Conservation (phyloP, 805 yeast species). For the Candida nanaspora region DNA sequence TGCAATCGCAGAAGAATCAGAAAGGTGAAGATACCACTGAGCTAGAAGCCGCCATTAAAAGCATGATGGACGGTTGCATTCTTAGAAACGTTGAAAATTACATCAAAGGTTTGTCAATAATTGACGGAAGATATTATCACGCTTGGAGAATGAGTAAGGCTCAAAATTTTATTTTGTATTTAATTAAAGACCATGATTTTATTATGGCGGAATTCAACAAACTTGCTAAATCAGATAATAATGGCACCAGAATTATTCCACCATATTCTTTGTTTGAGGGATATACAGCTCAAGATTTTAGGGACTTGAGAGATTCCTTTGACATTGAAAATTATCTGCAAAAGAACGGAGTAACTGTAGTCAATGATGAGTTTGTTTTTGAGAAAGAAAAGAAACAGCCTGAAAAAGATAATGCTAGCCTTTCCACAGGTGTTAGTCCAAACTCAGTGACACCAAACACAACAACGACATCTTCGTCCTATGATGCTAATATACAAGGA, state of each 20-base stretch:
- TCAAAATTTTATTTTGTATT: conserved; percentile 31
- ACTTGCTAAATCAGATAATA: neutral
- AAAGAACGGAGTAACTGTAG: neutral
- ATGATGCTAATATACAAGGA: too few relatives aligned
- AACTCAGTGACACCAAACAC: too few relatives aligned
- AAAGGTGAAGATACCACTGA: conserved; percentile 3
- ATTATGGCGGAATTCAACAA: neutral
- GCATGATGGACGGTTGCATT: conserved; percentile 18
- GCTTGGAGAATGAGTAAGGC: conserved; percentile 66
- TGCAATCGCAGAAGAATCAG: conserved; percentile 10
- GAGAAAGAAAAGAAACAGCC: neutral
- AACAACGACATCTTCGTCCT: too few relatives aligned
- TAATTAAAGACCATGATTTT: conserved; percentile 19
- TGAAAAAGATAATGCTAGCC: too few relatives aligned
- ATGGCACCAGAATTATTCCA: conserved; percentile 4
- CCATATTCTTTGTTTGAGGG: conserved; percentile 8
- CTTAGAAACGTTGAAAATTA: conserved; percentile 33
- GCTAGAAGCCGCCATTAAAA: conserved; percentile 7
- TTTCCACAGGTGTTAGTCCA: too few relatives aligned
- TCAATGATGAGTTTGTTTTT: neutral
- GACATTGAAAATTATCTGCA: neutral
- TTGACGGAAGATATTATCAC: conserved; percentile 54
- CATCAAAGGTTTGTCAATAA: conserved; percentile 30
- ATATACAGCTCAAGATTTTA: conserved; percentile 12
- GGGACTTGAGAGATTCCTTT: conserved; percentile 6